Base-by-base conservation (phyloP, 345 rosid species). In the Eucalyptus marginata region DNA sequence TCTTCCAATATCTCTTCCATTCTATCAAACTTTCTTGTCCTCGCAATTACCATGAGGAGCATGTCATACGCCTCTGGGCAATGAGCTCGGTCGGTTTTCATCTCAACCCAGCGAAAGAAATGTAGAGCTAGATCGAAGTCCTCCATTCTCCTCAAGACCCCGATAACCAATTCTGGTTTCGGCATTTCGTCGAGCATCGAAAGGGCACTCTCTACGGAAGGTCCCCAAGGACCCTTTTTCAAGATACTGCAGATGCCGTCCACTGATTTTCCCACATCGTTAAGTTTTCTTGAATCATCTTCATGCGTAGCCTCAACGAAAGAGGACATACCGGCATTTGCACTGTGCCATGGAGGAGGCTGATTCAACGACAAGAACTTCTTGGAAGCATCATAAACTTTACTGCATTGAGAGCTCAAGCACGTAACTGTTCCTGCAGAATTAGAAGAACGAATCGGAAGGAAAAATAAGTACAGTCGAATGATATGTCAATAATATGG, bases 91-190 rank as follows among this genome's bases (percentile, higher is more conserved):
- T 94, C 95, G 2, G 92, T 93, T 91, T 93, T 95, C 66, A 88
- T 94, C 93, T 98, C 98, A 3, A 91, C 94, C 99, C 99, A 98
- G 31, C 96, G 92, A 86, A 98, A 96, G 90, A 92, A 97, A 64
- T 90, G 92, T n/a, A 97, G 49, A 1, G 97, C 98, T 9, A 90
- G 88, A 89, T 94, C 91, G 62, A 92, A 95, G 90, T 98, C 98
- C 90, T 92, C 94, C 88, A 96, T 88, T 90, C 93, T 95, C 92
- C 95, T 94, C 90, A 98, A 89, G 15, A 97, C 98, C 49, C 98
- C 95, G 79, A 94, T 94, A 86, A 96, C 94, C 43, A 95, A 88
- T 47, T 95, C 96, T 15, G 94, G 92, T 59, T 93, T 94, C 36
- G 96, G 95, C 40, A 91, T 92, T 81, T 94, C 93, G 85, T 91